Base-by-base conservation (phyloP, 225 moss, liverwort and hornwort genomes). In the Physcomitrellopsis africana region DNA sequence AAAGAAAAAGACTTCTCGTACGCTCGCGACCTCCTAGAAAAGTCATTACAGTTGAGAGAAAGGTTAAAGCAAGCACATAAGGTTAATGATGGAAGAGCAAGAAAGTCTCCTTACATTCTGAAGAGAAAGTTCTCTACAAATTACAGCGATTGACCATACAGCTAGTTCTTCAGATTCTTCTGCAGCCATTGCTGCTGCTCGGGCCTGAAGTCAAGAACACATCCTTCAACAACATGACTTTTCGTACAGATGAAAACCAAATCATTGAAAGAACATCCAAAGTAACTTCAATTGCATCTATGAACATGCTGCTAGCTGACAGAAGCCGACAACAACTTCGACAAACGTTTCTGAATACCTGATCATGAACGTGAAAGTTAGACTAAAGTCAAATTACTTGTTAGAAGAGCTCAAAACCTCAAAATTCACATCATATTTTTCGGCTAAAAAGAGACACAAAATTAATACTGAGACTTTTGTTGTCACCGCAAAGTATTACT, bases 41-140 rank as follows among this genome's bases (percentile, higher is more conserved):
- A 14, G 7, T 7, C 1, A 20, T 8, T 19, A 2, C 11, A 32
- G 22, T 6, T 44, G 45, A 47, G 47, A 53, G 18, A n/a, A 68
- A 24, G 47, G 23, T 17, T 16, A 26, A 65, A 1, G 9, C 45
- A 7, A 65, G 32, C 32, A 62, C 3, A 62, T 2, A 42, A 65
- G 15, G 3, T 18, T 37, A 37, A 55, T 67, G 14, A 68, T 8
- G n/a, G 0, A 44, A 43, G 57, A 44, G 13, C 32, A 23, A 24
- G 55, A 10, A 45, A 23, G 13, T 14, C 27, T 19, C 10, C 79
- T 47, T 84, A 92, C 92, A 62, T 92, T 92, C 74, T 89, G 87
- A 72, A 92, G 86, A 42, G 92, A 92, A 20, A 92, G 81, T 55
- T 87, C 92, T 82, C 92, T 83, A 72, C 92, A 92, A 3, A 87